Percentiles rank a stretch among this genome's conserved stretches.
phyloP scores from a whole-genome alignment of 1,284 basidiomycete genomes.

The Cryptococcus hybrid region DNA sequence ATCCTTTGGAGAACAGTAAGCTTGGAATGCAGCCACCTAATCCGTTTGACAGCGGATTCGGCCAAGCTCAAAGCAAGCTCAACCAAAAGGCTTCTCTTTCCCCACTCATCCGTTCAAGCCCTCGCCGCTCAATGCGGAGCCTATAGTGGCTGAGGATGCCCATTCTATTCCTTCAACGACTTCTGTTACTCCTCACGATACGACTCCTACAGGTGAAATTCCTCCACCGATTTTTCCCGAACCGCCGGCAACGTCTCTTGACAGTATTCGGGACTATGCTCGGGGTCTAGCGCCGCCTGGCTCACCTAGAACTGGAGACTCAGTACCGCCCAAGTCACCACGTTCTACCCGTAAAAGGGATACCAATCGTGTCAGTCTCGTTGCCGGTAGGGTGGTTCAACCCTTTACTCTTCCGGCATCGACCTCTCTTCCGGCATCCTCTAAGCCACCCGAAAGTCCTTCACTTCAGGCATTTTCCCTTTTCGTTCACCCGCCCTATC shows the following conservation, averaged over 20 bases:
- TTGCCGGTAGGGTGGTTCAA: constrained; percentile 47
- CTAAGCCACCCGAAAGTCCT: constrained; percentile 9
- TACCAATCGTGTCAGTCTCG: constrained; percentile 43
- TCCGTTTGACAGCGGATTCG: constrained; percentile 11
- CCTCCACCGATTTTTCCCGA: neutral
- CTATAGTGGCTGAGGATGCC: constrained; percentile 15
- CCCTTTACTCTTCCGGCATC: constrained; percentile 41
- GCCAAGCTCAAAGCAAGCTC: constrained; percentile 6
- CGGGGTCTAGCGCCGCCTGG: constrained; percentile 11
- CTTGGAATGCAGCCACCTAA: constrained; percentile 5
- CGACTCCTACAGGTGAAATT: neutral
- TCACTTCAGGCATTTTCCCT: constrained; percentile 43
- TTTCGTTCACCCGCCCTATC: constrained; percentile 29
- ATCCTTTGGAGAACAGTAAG: constrained; percentile 1
- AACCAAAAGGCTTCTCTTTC: constrained; percentile 5
- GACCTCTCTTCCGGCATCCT: constrained; percentile 33
- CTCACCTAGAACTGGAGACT: constrained; percentile 5
- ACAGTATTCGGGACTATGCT: constrained; percentile 34
- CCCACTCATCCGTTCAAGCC: constrained; percentile 26
- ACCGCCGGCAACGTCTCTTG: constrained; percentile 1
- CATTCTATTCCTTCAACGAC: constrained; percentile 17
- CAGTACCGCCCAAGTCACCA: constrained; percentile 28
- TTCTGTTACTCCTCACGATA: constrained; percentile 7
- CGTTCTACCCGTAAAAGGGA: constrained; percentile 42
- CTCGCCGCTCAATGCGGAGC: constrained; percentile 32